Percentiles rank a stretch among this genome's conserved stretches.
Conservation (phyloP, 176 grass and related monocot species). For the Pharus latifolius region DNA sequence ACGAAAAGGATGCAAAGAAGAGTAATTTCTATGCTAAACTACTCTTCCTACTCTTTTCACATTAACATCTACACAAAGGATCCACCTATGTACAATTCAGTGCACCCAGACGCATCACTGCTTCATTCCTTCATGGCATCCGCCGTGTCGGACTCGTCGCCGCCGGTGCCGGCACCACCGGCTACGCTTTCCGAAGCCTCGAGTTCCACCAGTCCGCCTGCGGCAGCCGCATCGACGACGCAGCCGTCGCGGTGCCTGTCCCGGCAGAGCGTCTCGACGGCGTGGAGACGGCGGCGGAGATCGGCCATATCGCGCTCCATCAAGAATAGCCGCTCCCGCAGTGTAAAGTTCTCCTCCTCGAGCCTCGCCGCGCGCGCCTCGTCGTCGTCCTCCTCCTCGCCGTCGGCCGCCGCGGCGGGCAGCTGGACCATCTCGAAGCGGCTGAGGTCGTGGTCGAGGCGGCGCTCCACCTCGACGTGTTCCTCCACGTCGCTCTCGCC, state of each 20-base stretch:
- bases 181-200: constrained; percentile 17
- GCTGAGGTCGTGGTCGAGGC: constrained; percentile 96
- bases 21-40: constrained; percentile 17
- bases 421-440: constrained; percentile 97
- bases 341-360: constrained; percentile 77
- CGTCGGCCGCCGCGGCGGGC: neutral
- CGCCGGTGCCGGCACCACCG: neutral
- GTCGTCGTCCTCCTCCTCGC: constrained; percentile 21
- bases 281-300: constrained; percentile 43
- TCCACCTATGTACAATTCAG: constrained; percentile 36
- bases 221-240: constrained; percentile 20
- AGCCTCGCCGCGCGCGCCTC: constrained; percentile 42
- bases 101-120: neutral
- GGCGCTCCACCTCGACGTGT: constrained; percentile 85
- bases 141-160: neutral
- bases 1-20: neutral
- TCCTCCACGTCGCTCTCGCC: constrained; percentile 96
- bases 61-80: constrained; percentile 25
- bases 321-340: constrained; percentile 65
- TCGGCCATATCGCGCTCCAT: constrained; percentile 82
- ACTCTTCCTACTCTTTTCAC: constrained; percentile 29
- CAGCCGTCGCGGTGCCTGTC: constrained; percentile 20
- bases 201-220: neutral
- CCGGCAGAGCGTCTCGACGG: constrained; percentile 36
- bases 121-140: constrained; percentile 15